A percentile compares a stretch with the other conserved stretches of the same genome.
Evolutionary conservation across 805 yeast species (phyloP).

Genomic region (Metschnikowia shivogae): DNA sequence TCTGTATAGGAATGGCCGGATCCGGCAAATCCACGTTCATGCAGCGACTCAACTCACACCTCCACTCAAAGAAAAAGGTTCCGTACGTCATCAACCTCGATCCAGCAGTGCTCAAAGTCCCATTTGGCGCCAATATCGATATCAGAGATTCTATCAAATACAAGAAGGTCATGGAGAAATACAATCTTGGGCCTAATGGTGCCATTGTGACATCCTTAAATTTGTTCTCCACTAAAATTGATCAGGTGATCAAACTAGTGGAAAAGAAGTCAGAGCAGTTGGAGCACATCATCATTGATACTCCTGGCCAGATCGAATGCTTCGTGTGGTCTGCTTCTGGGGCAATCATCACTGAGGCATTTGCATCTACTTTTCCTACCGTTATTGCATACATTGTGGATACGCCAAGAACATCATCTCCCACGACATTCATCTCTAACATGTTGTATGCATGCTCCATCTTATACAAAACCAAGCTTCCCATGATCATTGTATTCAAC

Average conservation of each 20-base stretch:
- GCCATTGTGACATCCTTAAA: conserved; percentile 95
- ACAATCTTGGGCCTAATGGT: conserved; percentile 95
- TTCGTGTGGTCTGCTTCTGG: conserved; percentile 99
- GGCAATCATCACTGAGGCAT: conserved; percentile 90
- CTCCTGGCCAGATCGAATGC: conserved; percentile 99
- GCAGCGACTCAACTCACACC: conserved; percentile 89
- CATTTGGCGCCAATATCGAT: conserved; percentile 91
- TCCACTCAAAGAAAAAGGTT: conserved; percentile 64
- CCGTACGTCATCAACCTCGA: conserved; percentile 94
- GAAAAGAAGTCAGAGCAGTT: conserved; percentile 64
- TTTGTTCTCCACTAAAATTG: conserved; percentile 90
- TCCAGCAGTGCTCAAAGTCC: conserved; percentile 94
- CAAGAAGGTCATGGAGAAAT: conserved; percentile 93
- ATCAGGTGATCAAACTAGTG: conserved; percentile 83
- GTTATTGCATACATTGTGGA: conserved; percentile 94
- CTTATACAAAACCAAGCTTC: conserved; percentile 89
- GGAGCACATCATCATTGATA: conserved; percentile 80
- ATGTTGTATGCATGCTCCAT: conserved; percentile 98
- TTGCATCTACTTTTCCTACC: conserved; percentile 94
- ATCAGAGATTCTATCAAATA: conserved; percentile 95
- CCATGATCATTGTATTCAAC: conserved; percentile 95
- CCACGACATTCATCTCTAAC: conserved; percentile 95
- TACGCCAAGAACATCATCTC: conserved; percentile 91
- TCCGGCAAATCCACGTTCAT: conserved; percentile 97
- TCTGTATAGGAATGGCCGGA: conserved; percentile 52